These are phyloP conservation scores for Plenodomus biglobosus DNA, from an alignment of 2,329 filamentous ascomycete species.

Conservation along the genomic window DNA sequence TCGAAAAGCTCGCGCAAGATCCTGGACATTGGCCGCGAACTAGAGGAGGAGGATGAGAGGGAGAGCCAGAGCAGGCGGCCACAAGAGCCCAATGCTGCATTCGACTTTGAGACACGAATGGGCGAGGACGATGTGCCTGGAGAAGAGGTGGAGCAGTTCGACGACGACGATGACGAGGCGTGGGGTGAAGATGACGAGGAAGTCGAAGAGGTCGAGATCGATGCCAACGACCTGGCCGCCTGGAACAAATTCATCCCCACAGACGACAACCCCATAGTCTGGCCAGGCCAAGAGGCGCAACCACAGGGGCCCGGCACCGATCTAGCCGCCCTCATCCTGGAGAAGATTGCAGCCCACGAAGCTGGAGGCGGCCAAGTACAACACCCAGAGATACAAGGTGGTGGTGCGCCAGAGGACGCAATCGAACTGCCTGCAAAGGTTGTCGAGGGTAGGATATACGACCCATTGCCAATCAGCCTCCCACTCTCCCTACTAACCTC, in stretches of 20 bases:
- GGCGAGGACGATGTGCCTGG: constrained; percentile 50
- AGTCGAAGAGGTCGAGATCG: constrained; percentile 72
- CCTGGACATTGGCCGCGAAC: constrained; percentile 81
- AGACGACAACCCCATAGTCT: constrained; percentile 72
- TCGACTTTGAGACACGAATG: constrained; percentile 78
- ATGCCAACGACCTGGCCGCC: constrained; percentile 83
- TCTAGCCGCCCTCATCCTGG: constrained; percentile 86
- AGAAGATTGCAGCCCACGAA: constrained; percentile 92
- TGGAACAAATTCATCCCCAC: constrained; percentile 88
- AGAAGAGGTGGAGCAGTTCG: constrained; percentile 55
- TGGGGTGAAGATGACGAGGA: constrained; percentile 81
- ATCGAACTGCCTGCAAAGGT: constrained; percentile 88
- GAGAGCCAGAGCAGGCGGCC: constrained; percentile 49
- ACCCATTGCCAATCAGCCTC: neutral
- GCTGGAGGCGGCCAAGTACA: constrained; percentile 59
- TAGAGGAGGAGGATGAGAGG: constrained; percentile 77
- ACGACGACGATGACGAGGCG: constrained; percentile 58
- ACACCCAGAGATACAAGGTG: constrained; percentile 51
- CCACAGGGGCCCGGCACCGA: constrained; percentile 62
- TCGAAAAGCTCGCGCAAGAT: constrained; percentile 87
- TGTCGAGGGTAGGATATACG: constrained; percentile 69
- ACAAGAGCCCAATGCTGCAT: constrained; percentile 62
- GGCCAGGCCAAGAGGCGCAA: constrained; percentile 57
- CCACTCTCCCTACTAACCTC: constrained; percentile 9
- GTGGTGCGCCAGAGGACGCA: constrained; percentile 70